These are phyloP conservation scores for Arthrinium phaeospermum DNA, from an alignment of 2,329 filamentous ascomycete genomes.

Conservation along the genomic window DNA sequence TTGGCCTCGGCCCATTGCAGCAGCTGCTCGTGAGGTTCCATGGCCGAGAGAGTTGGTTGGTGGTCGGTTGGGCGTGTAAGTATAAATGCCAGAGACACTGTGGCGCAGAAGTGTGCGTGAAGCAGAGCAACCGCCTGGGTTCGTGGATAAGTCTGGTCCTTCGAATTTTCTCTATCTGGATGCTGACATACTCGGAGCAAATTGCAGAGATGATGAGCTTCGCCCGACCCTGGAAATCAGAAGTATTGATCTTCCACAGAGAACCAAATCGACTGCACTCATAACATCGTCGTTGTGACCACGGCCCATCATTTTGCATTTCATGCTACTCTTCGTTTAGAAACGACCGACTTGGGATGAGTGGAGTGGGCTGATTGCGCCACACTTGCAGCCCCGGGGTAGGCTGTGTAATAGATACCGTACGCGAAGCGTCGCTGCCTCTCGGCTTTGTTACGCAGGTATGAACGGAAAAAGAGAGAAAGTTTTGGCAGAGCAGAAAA, in stretches of 20 bases:
- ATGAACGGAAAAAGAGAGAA: too few relatives aligned
- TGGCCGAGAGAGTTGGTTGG: background rate
- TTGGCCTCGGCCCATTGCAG: constrained; percentile 69
- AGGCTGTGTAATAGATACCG: background rate
- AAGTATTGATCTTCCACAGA: background rate
- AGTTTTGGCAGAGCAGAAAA: too few relatives aligned
- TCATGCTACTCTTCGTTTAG: background rate
- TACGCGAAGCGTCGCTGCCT: background rate
- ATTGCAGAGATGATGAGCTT: background rate
- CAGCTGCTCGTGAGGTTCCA: constrained; percentile 47
- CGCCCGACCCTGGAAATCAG: too few relatives aligned
- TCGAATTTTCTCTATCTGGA: background rate
- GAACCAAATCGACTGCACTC: background rate
- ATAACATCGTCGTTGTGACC: constrained; percentile 4
- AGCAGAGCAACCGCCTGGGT: background rate
- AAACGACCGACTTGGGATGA: background rate
- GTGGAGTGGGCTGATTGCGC: background rate
- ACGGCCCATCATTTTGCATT: background rate
- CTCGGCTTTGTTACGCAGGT: too few relatives aligned
- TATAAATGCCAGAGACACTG: background rate
- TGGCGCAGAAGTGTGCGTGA: background rate
- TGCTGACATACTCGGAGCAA: background rate
- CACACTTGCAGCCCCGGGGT: background rate
- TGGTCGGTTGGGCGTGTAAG: background rate
- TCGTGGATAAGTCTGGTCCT: background rate